Conservation (phyloP, 2,329 filamentous ascomycete genomes). For the Fusarium penzigii region DNA sequence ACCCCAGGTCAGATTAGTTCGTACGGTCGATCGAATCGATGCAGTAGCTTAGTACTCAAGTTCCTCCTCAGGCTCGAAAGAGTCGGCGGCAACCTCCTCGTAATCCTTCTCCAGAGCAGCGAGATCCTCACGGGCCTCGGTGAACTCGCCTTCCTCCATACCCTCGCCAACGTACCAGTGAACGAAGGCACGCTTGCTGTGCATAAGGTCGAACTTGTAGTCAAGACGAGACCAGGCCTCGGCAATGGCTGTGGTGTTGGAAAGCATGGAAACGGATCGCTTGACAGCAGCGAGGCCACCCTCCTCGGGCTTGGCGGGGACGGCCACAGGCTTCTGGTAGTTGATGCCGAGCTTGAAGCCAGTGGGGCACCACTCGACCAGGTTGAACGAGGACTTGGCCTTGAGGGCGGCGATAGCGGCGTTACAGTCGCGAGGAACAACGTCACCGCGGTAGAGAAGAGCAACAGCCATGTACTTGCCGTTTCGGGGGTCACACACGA, state of each 20-base stretch:
- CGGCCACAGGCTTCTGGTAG: constrained; percentile 67
- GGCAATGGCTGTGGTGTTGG: constrained; percentile 73
- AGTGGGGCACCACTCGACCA: constrained; percentile 75
- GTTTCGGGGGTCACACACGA: constrained; percentile 72
- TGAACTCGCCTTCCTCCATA: constrained; percentile 92
- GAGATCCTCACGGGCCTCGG: constrained; percentile 82
- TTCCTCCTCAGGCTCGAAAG: constrained; percentile 62
- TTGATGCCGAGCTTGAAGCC: constrained; percentile 78
- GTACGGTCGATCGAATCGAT: constrained; percentile 12
- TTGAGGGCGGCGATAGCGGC: constrained; percentile 67
- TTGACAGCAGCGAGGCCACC: constrained; percentile 63
- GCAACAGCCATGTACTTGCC: constrained; percentile 78
- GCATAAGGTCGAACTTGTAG: constrained; percentile 78
- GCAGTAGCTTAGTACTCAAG: constrained; percentile 71
- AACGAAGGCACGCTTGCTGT: constrained; percentile 75
- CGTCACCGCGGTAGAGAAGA: constrained; percentile 71
- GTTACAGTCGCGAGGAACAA: constrained; percentile 69
- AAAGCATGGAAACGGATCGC: constrained; percentile 69
- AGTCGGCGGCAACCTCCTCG: constrained; percentile 80
- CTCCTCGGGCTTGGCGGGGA: constrained; percentile 54
- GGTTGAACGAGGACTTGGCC: constrained; percentile 71
- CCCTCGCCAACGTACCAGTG: constrained; percentile 86
- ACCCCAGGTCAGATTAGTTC: constrained; percentile 22
- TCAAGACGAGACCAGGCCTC: constrained; percentile 73
- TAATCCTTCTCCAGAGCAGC: constrained; percentile 86